Percentiles rank a stretch among this genome's conserved stretches.
Conservation (phyloP, 106 monocot genomes). For the Dendrobium catenatum region DNA sequence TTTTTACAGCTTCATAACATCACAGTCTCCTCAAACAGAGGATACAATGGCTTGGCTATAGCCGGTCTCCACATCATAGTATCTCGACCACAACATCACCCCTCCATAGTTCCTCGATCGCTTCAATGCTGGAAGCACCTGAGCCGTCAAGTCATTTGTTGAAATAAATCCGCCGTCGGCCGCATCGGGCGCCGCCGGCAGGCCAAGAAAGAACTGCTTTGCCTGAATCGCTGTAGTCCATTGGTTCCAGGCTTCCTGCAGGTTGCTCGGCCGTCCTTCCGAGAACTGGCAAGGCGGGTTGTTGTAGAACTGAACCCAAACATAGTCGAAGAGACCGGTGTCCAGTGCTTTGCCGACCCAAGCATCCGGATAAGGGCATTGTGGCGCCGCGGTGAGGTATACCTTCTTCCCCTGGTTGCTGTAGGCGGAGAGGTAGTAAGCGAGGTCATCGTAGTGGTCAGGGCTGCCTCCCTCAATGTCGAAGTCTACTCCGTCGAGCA, state of each 20-base stretch:
- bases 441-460: slow-evolving; percentile 10
- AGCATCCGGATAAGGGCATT: slow-evolving; percentile 25
- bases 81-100: slow-evolving; percentile 24
- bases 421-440: slow-evolving; percentile 3
- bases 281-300: slow-evolving; percentile 12
- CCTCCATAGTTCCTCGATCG: slow-evolving; percentile 21
- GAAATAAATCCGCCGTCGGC: slow-evolving; percentile 18
- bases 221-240: slow-evolving; percentile 13
- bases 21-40: background rate
- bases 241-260: slow-evolving; percentile 17
- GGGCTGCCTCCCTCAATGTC: slow-evolving; percentile 15
- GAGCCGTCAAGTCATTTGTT: background rate
- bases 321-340: slow-evolving; percentile 15
- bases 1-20: too few relatives aligned
- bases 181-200: slow-evolving; percentile 15
- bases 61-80: slow-evolving; percentile 12
- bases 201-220: slow-evolving; percentile 4
- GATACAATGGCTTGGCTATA: slow-evolving; percentile 11
- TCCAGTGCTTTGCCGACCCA: slow-evolving; percentile 16
- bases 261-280: background rate
- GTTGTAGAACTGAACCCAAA: slow-evolving; percentile 20
- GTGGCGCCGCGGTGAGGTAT: slow-evolving; percentile 20
- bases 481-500: slow-evolving; percentile 23
- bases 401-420: slow-evolving; percentile 14
- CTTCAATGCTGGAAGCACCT: slow-evolving; percentile 16